Base-by-base conservation (phyloP, 108 stramenopile genomes). In the Aurantiochytrium sp. region DNA sequence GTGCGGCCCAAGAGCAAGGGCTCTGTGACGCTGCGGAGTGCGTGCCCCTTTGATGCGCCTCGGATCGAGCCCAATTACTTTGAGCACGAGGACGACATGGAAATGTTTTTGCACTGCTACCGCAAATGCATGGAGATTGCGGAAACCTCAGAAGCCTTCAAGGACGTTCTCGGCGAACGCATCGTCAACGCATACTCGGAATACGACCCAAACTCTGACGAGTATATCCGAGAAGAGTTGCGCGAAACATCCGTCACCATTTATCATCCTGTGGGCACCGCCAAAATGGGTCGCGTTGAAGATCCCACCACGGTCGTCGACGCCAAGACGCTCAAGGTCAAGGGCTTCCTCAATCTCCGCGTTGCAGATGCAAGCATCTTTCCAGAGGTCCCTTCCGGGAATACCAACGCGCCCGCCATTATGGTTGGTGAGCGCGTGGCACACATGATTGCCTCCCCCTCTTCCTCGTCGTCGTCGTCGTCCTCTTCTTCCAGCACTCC, bases 251-350 rank as follows among this genome's bases (percentile, higher is more conserved):
- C 49, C 51, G 18, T 83, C 51, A 83, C 76, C 3, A 83, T 83
- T 53, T 83, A 83, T 23, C 76, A 83, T 23, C 76, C 76, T 25
- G 51, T 53, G 6, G 45, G 49, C 45, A 53, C 25, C 18, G 45
- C 49, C 76, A 83, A 83, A 35, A 83, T 83, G 76, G 76, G 76
- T 0, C 45, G 49, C 19, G 5, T 28, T 12, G 76, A 83, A 14
- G 76, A 83, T 28, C 76, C 76, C 12, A 83, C 51, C 49, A 53
- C 51, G 4, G 76, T 83, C 49, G 51, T 53, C 49, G 76, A 83
- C 49, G 45, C 76, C 76, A 83, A 83, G 76, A 83, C 76, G n/a
- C 76, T 83, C 76, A 83, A 83, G 51, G 76, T 83, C 18, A 47
- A 53, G 23, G 76, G 76, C n/a, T 83, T 83, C 28, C n/a, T 8